Base-by-base conservation (phyloP, 495 filamentous ascomycete species). In the Hyaloscypha finlandica region DNA sequence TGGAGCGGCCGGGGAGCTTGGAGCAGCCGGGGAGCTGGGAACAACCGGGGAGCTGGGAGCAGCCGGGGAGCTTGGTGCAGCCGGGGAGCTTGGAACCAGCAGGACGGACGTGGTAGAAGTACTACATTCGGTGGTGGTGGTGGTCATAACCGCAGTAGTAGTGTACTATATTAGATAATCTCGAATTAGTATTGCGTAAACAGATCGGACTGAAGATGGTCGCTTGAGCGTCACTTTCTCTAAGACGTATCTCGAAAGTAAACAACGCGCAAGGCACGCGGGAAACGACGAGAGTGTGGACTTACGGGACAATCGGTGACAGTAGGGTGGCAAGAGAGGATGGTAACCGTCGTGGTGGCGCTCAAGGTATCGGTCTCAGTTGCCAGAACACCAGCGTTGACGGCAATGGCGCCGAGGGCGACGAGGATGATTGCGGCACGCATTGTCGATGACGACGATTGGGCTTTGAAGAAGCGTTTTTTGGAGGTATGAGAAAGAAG, bases 111-210 rank as follows among this genome's bases (percentile, higher is more conserved):
- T 14, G 42, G 42, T 48, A 16, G 42, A 48, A 12, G 42, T 73
- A 39, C 77, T 75, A 79, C 84, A 79, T 63, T 75, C 71, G 60
- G 75, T 74, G 39, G 75, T 77, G 9, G 79, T 77, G 71, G 77
- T 80, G 77, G 80, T 81, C 74, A 77, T 67, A 64, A 79, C 81
- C 70, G 83, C 78, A 70, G 81, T 83, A 73, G 81, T 70, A 33
- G 79, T 81, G 61, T 48, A 48, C 42, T 48, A 19, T 48, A 48
- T 48, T 1, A 48, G 16, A 48, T 2, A 48, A 4, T 16, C 42
- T 19, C 4, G 16, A 19, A 48, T 76, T 68, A 39, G 80, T 81
- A 70, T 79, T 48, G 11, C 11, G 4, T 48, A 14, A 48, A 48
- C 0, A 48, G 42, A 48, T 14, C 42, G 42, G 16, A 16, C 8